phyloP scores from a whole-genome alignment of 2,329 filamentous ascomycete species.

The Botrytis pseudocinerea region DNA sequence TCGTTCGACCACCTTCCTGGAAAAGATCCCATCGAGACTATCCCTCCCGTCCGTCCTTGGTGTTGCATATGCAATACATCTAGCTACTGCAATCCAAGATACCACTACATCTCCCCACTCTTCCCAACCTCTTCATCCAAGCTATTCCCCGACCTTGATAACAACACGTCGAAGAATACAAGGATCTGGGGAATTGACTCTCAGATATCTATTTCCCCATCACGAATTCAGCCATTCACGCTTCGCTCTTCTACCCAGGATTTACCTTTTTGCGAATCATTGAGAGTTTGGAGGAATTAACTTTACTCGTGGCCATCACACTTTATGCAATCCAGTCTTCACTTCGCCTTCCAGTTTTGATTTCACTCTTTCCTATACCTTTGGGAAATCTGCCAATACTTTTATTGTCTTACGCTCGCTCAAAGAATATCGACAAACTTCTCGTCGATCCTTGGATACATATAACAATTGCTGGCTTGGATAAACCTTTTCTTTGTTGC shows the following conservation, averaged over 20 bases:
- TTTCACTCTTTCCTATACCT: background rate
- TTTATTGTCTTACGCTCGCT: background rate
- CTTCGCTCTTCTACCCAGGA: constrained; percentile 2
- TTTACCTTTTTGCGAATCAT: constrained; percentile 1
- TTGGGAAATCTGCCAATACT: background rate
- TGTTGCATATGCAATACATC: constrained; percentile 13
- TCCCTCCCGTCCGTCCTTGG: background rate
- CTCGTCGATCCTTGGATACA: constrained; percentile 11
- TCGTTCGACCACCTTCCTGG: constrained; percentile 9
- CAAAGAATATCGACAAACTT: background rate
- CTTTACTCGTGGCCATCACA: background rate
- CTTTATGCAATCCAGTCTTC: constrained; percentile 16
- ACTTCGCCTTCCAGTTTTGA: constrained; percentile 14
- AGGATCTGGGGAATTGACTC: constrained; percentile 4
- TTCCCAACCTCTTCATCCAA: constrained; percentile 15
- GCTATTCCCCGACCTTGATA: constrained; percentile 8
- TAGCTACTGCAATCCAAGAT: background rate
- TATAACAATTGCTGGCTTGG: background rate
- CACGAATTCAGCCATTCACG: background rate
- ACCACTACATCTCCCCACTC: constrained; percentile 9
- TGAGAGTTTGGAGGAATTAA: constrained; percentile 15
- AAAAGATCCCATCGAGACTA: background rate
- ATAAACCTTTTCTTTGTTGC: constrained; percentile 10
- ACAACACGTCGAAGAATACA: constrained; percentile 18
- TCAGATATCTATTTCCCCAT: constrained; percentile 13